Base-by-base conservation (phyloP, 495 filamentous ascomycete species). In the Rusavskia elegans region DNA sequence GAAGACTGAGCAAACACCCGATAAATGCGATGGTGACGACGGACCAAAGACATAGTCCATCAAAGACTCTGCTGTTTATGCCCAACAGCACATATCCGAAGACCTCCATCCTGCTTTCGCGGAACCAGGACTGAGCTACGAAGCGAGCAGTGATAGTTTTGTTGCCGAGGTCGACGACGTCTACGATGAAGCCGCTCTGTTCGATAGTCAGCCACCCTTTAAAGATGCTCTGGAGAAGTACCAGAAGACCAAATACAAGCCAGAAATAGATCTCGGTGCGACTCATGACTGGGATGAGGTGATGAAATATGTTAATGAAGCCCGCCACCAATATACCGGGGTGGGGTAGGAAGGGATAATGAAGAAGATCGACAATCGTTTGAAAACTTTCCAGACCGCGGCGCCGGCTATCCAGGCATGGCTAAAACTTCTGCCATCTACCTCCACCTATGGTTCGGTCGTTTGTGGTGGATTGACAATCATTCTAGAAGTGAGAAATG, bases 381-480 rank as follows among this genome's bases (percentile, higher is more conserved):
- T 48, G 44, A 41, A 45, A 7, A 50, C 20, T 8, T 57, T 53
- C 19, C 35, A 38, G n/a, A 36, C 55, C 19, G 55, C 55, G 5
- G 51, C 55, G 21, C 55, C 51, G 9, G 55, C 55, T 48, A 53
- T 57, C 13, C 36, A 53, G 51, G 50, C 51, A 42, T 57, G 51
- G 55, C 51, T 57, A 5, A 32, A 50, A 19, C 51, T 57, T 25
- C 21, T 57, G 2, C 55, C 55, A 5, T 49, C 25, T 0, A 53
- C 45, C 9, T 16, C 36, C 14, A 20, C 37, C 13, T 57, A 53
- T 35, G 51, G 51, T n/a, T 57, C 55, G 4, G 41, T 57, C 8
- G 21, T 57, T 11, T 57, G 55, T 17, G 55, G 55, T 21, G 55
- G 55, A 16, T 48, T 57, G 19, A 57, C 51, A 1, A 57, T 57